A percentile compares a stretch with the other conserved stretches of the same genome.
These are phyloP conservation scores for Zasmidium cellare DNA, from an alignment of 2,329 filamentous ascomycete species.

Conservation along the genomic window DNA sequence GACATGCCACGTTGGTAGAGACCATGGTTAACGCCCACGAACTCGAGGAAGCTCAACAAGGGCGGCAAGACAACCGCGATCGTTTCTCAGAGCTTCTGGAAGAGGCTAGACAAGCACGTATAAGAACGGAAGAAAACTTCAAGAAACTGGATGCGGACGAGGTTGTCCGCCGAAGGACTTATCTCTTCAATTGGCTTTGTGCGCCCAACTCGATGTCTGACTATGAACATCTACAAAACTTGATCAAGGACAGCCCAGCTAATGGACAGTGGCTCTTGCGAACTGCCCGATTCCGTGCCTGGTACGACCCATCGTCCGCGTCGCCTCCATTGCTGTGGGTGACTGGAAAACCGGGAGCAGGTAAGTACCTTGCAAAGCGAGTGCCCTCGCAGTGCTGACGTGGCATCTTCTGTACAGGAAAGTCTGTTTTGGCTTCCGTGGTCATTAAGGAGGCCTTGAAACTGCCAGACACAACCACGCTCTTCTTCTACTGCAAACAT, in stretches of 20 bases:
- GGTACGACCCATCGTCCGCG: constrained; percentile 1
- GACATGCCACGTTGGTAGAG: neutral
- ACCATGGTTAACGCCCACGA: neutral
- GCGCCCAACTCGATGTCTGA: neutral
- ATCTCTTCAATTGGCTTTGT: constrained; percentile 3
- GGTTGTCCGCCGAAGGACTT: neutral
- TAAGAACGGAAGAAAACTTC: neutral
- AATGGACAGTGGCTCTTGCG: constrained; percentile 11
- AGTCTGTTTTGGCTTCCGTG: constrained; percentile 11
- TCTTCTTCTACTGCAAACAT: constrained; percentile 15
- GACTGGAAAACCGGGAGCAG: constrained; percentile 6
- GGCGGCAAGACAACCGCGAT: no score
- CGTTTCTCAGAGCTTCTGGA: neutral
- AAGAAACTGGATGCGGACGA: neutral
- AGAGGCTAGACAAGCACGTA: neutral
- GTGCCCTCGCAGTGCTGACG: neutral
- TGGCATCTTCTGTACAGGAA: constrained; percentile 1
- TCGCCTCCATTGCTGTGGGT: constrained; percentile 6
- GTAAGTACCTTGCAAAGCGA: neutral
- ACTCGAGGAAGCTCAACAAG: no score
- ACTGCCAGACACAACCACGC: neutral
- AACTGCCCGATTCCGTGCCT: constrained; percentile 2
- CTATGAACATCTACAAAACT: neutral
- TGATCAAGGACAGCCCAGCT: neutral
- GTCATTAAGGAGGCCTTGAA: constrained; percentile 2